Evolutionary conservation across 495 filamentous ascomycete genomes (phyloP), one percentile per base, ranked within the genome.

Genomic region (Sordaria brevicollis): DNA sequence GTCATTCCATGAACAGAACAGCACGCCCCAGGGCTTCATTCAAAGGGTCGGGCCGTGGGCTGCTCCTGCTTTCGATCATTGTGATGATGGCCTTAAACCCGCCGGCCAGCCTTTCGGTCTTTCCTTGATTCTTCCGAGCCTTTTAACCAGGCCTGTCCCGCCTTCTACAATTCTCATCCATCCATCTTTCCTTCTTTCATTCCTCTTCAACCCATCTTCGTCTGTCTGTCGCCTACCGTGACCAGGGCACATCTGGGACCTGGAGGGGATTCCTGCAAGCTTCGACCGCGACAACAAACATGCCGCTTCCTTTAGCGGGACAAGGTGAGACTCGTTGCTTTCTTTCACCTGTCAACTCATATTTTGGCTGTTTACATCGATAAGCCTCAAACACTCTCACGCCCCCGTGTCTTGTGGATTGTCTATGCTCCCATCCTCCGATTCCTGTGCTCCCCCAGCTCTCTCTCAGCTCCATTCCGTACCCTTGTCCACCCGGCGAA

Each of bases 231-330:
- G 21, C 70, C 65, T 67, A 31, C 41, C 43, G 41, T 34, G 29
- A 19, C 67, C 35, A 17, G 9, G 49, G n/a, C n/a, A 69, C 38
- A 29, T 33, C 43, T 34, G 39, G 41, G 41, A 41, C 15, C 8
- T 34, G 38, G 31, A 41, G 11, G 57, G 65, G 35, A 39, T 43
- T n/a, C 68, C 34, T n/a, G n/a, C 49, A 31, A 17, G 25, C 17
- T 54, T 21, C 5, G 43, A 54, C 43, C 19, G 7, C 5, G 49
- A 62, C 49, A 21, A 35, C 49, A 31, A 79, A 74, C 37, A 84
- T 84, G 82, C 80, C 82, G 71, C 66, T 82, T 68, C 81, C 82
- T 67, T 71, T 84, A 71, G 75, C 78, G 67, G 82, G 81, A 71
- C 83, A 84, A 79, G 81, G 82, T 84, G 67, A 80, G 82, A 77